These are phyloP conservation scores for Apiotrichum sp. DNA, from an alignment of 1,284 basidiomycete species.

Conservation along the genomic window DNA sequence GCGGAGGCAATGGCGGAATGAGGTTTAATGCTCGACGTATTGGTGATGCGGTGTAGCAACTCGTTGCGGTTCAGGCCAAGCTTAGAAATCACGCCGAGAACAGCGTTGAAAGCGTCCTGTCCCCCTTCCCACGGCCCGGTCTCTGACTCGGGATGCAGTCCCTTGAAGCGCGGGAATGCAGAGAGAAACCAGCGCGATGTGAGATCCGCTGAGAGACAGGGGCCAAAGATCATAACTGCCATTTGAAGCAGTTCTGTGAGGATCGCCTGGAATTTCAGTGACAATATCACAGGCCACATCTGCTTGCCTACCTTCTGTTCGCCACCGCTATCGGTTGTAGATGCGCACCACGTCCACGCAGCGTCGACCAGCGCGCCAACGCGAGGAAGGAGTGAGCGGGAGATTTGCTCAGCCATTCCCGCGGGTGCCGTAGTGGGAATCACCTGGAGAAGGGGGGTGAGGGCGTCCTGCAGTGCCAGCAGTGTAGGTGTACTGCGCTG, in stretches of 20 bases:
- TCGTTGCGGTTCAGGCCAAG: conserved; percentile 16
- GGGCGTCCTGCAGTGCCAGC: conserved; percentile 18
- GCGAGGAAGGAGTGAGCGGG: conserved; percentile 14
- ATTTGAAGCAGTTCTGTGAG: conserved; percentile 25
- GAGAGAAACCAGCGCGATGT: conserved; percentile 30
- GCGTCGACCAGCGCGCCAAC: conserved; percentile 17
- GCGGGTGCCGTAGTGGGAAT: conserved; percentile 8
- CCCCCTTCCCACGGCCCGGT: conserved; percentile 10
- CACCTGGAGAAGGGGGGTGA: conserved; percentile 23
- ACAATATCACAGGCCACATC: too few relatives aligned
- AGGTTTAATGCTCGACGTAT: conserved; percentile 14
- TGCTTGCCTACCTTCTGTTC: conserved; percentile 28
- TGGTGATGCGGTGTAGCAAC: conserved; percentile 21
- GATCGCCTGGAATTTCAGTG: conserved; percentile 20
- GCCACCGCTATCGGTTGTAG: conserved; percentile 27
- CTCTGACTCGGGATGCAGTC: conserved; percentile 11
- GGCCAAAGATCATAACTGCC: conserved; percentile 23
- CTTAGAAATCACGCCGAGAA: not conserved
- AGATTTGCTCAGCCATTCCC: conserved; percentile 8
- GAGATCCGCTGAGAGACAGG: conserved; percentile 20
- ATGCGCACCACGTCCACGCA: conserved; percentile 26
- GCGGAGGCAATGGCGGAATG: conserved; percentile 27
- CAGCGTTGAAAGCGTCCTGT: conserved; percentile 12
- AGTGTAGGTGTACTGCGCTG: conserved; percentile 32
- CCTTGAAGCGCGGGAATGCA: conserved; percentile 23